Percentiles rank a stretch among this genome's conserved stretches.
Conservation (phyloP, 352 stramenopile genomes). For the Pythium aquatile region DNA sequence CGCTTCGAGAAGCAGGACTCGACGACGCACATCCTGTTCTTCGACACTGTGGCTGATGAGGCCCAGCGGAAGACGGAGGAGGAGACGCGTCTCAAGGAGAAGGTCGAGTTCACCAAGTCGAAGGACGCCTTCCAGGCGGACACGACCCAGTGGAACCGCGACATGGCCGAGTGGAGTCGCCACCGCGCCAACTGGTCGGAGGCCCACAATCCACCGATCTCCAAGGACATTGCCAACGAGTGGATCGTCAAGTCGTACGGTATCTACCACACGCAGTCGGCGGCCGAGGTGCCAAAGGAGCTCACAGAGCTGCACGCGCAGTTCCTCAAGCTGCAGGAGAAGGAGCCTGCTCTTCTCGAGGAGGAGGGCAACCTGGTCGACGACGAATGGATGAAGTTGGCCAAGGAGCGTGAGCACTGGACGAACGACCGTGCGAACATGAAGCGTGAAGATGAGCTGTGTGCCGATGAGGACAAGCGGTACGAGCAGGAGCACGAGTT, state of each 20-base stretch:
- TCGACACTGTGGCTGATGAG: slow-evolving; percentile 76
- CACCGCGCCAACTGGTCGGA: slow-evolving; percentile 87
- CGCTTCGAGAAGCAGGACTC: slow-evolving; percentile 69
- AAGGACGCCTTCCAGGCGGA: slow-evolving; percentile 88
- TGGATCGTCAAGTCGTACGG: slow-evolving; percentile 87
- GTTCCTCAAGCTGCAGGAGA: slow-evolving; percentile 84
- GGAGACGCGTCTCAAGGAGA: slow-evolving; percentile 80
- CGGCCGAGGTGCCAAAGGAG: slow-evolving; percentile 57
- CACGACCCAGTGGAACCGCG: slow-evolving; percentile 86
- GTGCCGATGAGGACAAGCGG: slow-evolving; percentile 74
- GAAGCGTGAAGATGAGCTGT: slow-evolving; percentile 89
- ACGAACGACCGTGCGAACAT: slow-evolving; percentile 85
- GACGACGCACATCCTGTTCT: slow-evolving; percentile 83
- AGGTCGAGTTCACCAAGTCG: slow-evolving; percentile 88
- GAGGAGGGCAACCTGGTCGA: slow-evolving; percentile 81
- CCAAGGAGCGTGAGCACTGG: slow-evolving; percentile 89
- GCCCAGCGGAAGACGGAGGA: slow-evolving; percentile 73
- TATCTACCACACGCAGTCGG: slow-evolving; percentile 60
- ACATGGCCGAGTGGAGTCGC: slow-evolving; percentile 87
- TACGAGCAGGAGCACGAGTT: slow-evolving; percentile 88
- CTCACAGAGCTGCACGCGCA: slow-evolving; percentile 70
- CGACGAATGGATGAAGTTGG: slow-evolving; percentile 88
- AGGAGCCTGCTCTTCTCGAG: slow-evolving; percentile 73
- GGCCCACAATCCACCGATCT: slow-evolving; percentile 84
- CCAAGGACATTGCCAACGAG: slow-evolving; percentile 86